A percentile compares a stretch with the other conserved stretches of the same genome.
phyloP scores from a whole-genome alignment of 2,329 filamentous ascomycete species.

The Fusarium penzigii region DNA sequence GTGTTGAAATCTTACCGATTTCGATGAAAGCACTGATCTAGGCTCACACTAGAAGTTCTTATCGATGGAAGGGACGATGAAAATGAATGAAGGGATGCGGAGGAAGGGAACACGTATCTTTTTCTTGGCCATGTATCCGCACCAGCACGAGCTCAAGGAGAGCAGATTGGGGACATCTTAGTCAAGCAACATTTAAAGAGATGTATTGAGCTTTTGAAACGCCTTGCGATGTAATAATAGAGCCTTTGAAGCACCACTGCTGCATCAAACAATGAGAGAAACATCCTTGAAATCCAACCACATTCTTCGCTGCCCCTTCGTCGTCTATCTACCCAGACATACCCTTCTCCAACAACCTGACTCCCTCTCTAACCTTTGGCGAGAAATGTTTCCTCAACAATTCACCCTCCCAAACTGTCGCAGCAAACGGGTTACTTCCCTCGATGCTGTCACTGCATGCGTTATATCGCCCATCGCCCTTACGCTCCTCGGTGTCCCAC shows the following conservation, averaged over 20 bases:
- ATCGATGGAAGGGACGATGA: too few species aligned
- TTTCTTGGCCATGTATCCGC: not conserved
- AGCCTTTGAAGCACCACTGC: not conserved
- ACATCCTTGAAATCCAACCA: not conserved
- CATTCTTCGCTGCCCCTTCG: not conserved
- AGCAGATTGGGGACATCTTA: too few species aligned
- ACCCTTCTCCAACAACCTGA: slow-evolving; percentile 68
- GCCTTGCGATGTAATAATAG: not conserved
- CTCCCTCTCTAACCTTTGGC: slow-evolving; percentile 78
- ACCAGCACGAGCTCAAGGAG: too few species aligned
- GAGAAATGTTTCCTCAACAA: slow-evolving; percentile 82
- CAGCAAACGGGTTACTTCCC: slow-evolving; percentile 85
- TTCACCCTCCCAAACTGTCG: slow-evolving; percentile 93
- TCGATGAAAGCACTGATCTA: too few species aligned
- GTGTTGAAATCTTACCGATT: too few species aligned
- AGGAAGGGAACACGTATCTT: too few species aligned
- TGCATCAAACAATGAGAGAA: not conserved
- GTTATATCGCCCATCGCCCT: slow-evolving; percentile 86
- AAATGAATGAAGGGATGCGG: too few species aligned
- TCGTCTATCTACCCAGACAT: slow-evolving; percentile 40
- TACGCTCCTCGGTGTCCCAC: slow-evolving; percentile 93
- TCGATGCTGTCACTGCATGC: slow-evolving; percentile 73
- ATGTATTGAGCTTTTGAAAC: not conserved
- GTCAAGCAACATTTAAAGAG: too few species aligned
- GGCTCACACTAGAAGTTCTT: too few species aligned